Evolutionary conservation across 2,329 filamentous ascomycete species (phyloP), one percentile per base, ranked within the genome.

Genomic region (Fusarium sp.): DNA sequence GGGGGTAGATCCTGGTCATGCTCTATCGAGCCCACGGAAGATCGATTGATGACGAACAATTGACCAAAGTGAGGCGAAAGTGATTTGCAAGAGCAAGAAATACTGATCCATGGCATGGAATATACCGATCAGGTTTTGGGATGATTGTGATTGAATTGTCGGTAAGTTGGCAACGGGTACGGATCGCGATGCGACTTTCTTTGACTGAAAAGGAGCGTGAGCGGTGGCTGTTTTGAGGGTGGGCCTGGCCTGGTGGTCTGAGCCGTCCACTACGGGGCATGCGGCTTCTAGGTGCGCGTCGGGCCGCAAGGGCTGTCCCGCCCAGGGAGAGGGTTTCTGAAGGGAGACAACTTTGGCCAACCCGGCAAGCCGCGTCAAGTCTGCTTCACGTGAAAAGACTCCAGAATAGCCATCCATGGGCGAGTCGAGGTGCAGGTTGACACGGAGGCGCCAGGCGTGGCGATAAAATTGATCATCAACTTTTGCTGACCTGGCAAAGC

Each of bases 281-380:
- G 70, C 70, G 65, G 59, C 60, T 67, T 65, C 53, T 50, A 66
- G 59, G 56, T 69, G 70, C 71, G 71, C 70, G 67, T 73, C 71
- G 71, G 71, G 71, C 71, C 71, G 71, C 70, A 73, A 73, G 69
- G 70, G 69, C 62, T 73, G 63, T 70, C 68, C 71, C 67, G 70
- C 62, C 67, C 53, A 65, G 67, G 66, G 63, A 61, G 39, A 55
- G 39, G 60, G 56, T 49, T 60, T 62, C 67, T 57, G 59, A 67
- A 67, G 64, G 64, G 67, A 65, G 65, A 67, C 44, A 61, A 64
- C 39, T 56, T 68, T 63, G 58, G 52, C 40, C 63, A 65, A 61
- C 64, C 68, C 66, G 60, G 70, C 62, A 72, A 64, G 58, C 66
- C 67, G 70, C 68, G 70, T 73, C 64, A 72, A 67, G 57, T 59